Evolutionary conservation across 768 basidiomycete species (phyloP), one percentile per base, ranked within the genome.

Genomic region (Rubroboletus satanas): DNA sequence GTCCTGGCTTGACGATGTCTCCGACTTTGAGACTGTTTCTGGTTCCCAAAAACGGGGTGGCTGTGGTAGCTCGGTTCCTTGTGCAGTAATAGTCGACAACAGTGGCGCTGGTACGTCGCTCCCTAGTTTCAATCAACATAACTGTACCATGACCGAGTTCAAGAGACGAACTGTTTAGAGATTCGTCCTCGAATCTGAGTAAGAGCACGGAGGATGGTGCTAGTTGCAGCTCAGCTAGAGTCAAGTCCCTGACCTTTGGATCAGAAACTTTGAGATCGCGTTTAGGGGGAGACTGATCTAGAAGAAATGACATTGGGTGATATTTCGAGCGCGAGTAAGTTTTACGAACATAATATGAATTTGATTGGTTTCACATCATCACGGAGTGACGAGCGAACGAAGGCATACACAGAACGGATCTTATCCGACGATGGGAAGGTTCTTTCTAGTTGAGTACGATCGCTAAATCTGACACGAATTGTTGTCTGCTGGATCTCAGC

Each of bases 251-350:
- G 29, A 90, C 83, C 54, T 76, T 72, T 9, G 83, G 82, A 62
- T 94, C 93, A 6, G 88, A 89, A 7, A 90, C 87, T 60, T 85
- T 90, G 62, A 91, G 76, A 51, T 96, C 93, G 26, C 87, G 83
- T 62, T 84, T 86, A 1, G 93, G 93, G 2, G 90, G 91, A 3
- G 78, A 75, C 73, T 93, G 90, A 70, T 89, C 91, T 93, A 39
- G 15, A 39, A 18, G 36, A 37, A 23, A 47, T 10, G 11, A 31
- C n/a, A 28, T 62, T 8, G 52, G 45, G 5, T 39, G 56, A 28
- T 11, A 38, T 46, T 39, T n/a, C 37, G 42, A 41, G 44, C 9
- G 32, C 26, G 7, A n/a, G n/a, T 6, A 14, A 9, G 28, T 35
- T 39, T 31, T 33, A 79, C 84, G 49, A 62, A 94, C 93, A 95